A percentile compares a stretch with the other conserved stretches of the same genome.
phyloP scores from a whole-genome alignment of 1,284 basidiomycete genomes.

The Gymnopus androsaceus region DNA sequence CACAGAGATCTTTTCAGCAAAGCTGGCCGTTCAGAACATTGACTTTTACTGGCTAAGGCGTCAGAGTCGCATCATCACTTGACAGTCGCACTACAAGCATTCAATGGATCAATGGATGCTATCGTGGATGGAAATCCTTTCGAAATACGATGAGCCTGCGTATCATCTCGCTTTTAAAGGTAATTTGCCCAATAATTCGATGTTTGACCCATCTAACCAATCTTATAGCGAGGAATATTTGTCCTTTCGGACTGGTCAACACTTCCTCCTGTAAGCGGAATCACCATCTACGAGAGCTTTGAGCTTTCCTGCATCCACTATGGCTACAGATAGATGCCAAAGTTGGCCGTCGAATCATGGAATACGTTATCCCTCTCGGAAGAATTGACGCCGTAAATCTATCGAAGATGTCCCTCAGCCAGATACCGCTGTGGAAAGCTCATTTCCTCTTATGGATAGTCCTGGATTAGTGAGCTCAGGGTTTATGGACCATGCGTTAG shows the following conservation, averaged over 20 bases:
- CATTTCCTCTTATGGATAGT: conserved; percentile 39
- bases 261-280: too few species aligned
- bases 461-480: conserved; percentile 30
- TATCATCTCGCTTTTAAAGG: conserved; percentile 72
- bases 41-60: conserved; percentile 88
- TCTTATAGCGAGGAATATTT: too few species aligned
- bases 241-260: too few species aligned
- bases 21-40: conserved; percentile 81
- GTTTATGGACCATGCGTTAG: conserved; percentile 25
- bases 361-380: conserved; percentile 83
- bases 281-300: too few species aligned
- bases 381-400: conserved; percentile 41
- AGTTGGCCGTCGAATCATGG: too few species aligned
- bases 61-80: conserved; percentile 84
- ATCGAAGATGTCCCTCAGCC: conserved; percentile 20
- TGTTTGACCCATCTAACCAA: too few species aligned
- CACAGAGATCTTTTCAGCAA: conserved; percentile 77
- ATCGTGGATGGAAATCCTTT: conserved; percentile 88
- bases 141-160: conserved; percentile 69
- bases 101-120: conserved; percentile 86
- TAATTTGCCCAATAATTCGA: conserved; percentile 65
- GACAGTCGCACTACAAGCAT: conserved; percentile 78
- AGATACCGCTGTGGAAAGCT: conserved; percentile 5
- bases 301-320: too few species aligned
- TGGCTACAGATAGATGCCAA: too few species aligned